phyloP scores from a whole-genome alignment of 2,329 filamentous ascomycete species.

The Didymellaceae sp. region DNA sequence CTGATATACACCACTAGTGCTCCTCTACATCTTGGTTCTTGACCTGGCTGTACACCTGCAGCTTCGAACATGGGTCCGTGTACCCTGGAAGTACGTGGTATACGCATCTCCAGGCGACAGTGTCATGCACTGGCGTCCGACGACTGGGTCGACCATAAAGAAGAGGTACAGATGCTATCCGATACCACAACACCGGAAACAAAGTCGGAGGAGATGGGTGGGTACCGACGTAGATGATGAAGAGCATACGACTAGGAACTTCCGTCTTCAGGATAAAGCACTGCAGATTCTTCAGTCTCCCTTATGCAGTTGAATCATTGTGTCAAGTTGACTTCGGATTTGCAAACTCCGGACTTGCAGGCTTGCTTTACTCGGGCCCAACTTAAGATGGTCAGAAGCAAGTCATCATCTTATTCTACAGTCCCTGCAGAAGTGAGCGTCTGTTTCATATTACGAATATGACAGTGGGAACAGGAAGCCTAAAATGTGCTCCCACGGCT shows the following conservation, averaged over 20 bases:
- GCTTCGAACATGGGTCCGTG: too few relatives aligned
- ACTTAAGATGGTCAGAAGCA: background rate
- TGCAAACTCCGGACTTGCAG: background rate
- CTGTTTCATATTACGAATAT: background rate
- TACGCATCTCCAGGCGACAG: too few relatives aligned
- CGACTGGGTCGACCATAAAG: too few relatives aligned
- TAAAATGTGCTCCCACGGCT: background rate
- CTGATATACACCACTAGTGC: conserved; percentile 2
- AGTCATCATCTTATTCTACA: background rate
- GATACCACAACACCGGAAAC: too few relatives aligned
- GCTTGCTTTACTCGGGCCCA: background rate
- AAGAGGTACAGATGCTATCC: too few relatives aligned
- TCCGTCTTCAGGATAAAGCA: background rate
- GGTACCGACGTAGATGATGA: too few relatives aligned
- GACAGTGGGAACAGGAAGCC: background rate
- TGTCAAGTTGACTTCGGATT: background rate
- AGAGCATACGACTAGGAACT: background rate
- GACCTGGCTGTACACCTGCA: too few relatives aligned
- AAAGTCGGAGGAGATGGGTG: too few relatives aligned
- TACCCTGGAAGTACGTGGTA: too few relatives aligned
- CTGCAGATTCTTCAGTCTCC: background rate
- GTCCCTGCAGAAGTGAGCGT: background rate
- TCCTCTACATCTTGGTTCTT: too few relatives aligned
- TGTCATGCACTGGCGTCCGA: too few relatives aligned
- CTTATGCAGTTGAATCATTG: background rate